These are phyloP conservation scores for Pistacia atlantica DNA, from an alignment of 345 rosid species.

Conservation along the genomic window DNA sequence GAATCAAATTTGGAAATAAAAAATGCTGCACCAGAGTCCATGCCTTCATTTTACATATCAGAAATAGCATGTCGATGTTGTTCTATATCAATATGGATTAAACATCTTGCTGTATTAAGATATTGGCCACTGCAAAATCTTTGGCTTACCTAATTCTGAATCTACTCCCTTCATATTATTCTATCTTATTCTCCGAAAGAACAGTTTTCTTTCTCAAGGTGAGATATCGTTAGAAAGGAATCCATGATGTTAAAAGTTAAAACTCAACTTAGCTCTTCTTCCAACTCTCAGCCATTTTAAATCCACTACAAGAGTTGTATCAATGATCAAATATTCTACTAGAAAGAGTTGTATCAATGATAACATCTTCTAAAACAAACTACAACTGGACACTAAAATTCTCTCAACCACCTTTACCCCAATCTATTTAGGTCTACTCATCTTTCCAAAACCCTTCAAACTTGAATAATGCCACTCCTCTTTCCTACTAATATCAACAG, in stretches of 20 bases:
- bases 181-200: background rate
- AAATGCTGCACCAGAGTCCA: background rate
- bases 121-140: background rate
- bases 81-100: background rate
- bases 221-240: background rate
- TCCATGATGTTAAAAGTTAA: background rate
- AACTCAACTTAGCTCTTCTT: background rate
- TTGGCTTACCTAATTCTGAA: background rate
- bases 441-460: background rate
- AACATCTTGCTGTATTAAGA: background rate
- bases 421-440: background rate
- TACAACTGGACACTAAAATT: background rate
- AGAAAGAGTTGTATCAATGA: background rate
- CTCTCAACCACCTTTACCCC: background rate
- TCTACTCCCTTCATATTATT: background rate
- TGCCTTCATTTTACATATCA: background rate
- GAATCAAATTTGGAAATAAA: background rate
- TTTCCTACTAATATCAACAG: background rate
- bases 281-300: background rate
- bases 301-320: background rate
- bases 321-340: background rate
- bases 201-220: background rate
- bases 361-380: background rate
- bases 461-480: background rate
- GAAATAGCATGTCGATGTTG: background rate